Conservation (phyloP, 192 early-diverging fungal species). For the Linnemannia schmuckeri region DNA sequence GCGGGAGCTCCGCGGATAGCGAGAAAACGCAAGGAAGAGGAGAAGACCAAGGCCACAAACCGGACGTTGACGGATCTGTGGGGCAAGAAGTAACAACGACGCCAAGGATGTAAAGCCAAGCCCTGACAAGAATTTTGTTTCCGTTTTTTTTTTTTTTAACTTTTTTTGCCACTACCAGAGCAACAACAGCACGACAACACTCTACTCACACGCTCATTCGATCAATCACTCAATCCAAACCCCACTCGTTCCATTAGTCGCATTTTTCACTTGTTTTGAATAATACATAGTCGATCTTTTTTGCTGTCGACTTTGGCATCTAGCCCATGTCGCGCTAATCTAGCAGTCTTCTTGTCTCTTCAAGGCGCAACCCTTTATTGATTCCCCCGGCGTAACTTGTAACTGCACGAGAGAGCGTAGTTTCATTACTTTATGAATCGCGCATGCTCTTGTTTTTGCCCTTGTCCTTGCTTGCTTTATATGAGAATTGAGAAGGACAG, state of each 20-base stretch:
- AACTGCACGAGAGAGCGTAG: too few relatives aligned
- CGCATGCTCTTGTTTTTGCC: too few relatives aligned
- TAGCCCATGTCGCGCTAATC: not conserved
- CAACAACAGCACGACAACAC: not conserved
- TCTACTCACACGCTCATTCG: not conserved
- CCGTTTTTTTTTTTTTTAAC: not conserved
- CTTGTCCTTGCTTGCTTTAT: too few relatives aligned
- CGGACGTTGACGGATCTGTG: not conserved
- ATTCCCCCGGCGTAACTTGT: too few relatives aligned
- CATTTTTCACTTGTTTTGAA: not conserved
- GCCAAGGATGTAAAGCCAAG: not conserved
- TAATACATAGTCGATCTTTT: not conserved
- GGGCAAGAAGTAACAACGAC: not conserved
- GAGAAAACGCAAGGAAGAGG: not conserved
- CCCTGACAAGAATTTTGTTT: not conserved
- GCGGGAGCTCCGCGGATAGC: not conserved
- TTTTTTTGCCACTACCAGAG: not conserved
- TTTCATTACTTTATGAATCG: too few relatives aligned
- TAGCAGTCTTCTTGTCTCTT: too few relatives aligned
- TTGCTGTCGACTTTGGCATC: not conserved
- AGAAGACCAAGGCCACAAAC: not conserved
- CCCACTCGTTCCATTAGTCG: not conserved
- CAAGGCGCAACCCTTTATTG: too few relatives aligned
- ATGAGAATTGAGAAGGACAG: too few relatives aligned
- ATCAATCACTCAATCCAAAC: not conserved